Evolutionary conservation across 371 early-diverging fungal species (phyloP), one percentile per base, ranked within the genome.

Genomic region (Lichtheimia ornata): DNA sequence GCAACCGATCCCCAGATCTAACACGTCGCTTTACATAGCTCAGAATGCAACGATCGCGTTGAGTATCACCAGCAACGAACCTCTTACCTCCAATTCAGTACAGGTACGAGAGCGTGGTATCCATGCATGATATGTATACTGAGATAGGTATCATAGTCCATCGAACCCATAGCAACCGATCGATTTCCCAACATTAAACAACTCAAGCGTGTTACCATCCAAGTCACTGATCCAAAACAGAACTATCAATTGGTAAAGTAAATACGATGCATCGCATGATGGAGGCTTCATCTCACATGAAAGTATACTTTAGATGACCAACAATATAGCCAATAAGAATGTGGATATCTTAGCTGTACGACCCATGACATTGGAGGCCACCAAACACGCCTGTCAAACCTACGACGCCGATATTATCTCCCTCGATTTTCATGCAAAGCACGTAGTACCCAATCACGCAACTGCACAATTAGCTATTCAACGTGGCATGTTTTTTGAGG

Each of bases 361-460:
- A 53, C 97, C 97, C 1, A 84, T 79, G 2, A 84, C 72, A 25
- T 91, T 94, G 49, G 93, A 94, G 63, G 70, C 86, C 2, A 86
- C 96, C 60, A 86, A 86, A 51, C 77, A 84, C 15, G 94, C 94
- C 2, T 94, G 95, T 72, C 76, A 82, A 43, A 79, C 84, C 17
- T 80, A 88, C 49, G 94, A 94, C 18, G 79, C 93, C 15, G 98
- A 98, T 68, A 77, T 98, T 50, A 94, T 98, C 28, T 88, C 94
- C 11, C 68, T 97, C 20, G 96, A 96, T 71, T 73, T 94, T 70
- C 81, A 84, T 0, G 50, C 57, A 27, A 51, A 65, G 20, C 64
- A 52, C n/a, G 58, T 56, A 7, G 25, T 70, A 58, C 85, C 65
- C 73, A 92, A 55, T 65, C 96, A 66, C 87, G 91, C 17, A 87